Percentiles rank a stretch among this genome's conserved stretches.
Conservation (phyloP, 768 basidiomycete genomes). For the Lactifluus pinguis region DNA sequence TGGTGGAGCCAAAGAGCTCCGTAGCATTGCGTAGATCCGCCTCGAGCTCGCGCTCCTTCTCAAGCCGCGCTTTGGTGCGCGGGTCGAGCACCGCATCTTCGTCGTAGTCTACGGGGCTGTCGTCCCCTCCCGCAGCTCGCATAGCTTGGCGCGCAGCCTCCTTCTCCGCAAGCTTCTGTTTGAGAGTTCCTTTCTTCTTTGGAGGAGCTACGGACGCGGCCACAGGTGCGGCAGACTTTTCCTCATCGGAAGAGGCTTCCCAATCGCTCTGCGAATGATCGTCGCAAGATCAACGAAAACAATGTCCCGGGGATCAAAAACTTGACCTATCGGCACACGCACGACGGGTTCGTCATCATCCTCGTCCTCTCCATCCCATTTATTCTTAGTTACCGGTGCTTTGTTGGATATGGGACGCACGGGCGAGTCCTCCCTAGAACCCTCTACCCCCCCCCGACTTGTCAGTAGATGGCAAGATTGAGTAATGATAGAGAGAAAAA, state of each 20-base stretch:
- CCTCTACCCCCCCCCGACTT: slow-evolving; percentile 9
- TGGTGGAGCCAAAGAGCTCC: slow-evolving; percentile 66
- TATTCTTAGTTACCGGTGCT: slow-evolving; percentile 29
- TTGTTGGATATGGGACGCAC: slow-evolving; percentile 20
- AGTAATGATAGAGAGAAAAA: not conserved
- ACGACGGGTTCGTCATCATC: slow-evolving; percentile 75
- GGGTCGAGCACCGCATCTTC: slow-evolving; percentile 63
- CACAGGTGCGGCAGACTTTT: slow-evolving; percentile 35
- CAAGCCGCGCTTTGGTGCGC: slow-evolving; percentile 61
- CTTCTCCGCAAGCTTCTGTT: slow-evolving; percentile 88
- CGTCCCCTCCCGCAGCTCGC: slow-evolving; percentile 30
- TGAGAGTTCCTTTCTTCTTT: slow-evolving; percentile 89
- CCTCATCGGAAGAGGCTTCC: slow-evolving; percentile 80
- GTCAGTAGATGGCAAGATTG: not conserved
- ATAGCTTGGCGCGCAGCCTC: slow-evolving; percentile 61
- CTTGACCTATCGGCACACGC: slow-evolving; percentile 25
- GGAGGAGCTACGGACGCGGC: slow-evolving; percentile 51
- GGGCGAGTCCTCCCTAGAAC: slow-evolving; percentile 10
- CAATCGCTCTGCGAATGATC: slow-evolving; percentile 70
- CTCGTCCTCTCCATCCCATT: slow-evolving; percentile 91
- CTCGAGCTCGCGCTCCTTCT: slow-evolving; percentile 75
- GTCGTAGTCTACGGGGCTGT: slow-evolving; percentile 46
- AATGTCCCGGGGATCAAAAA: not conserved
- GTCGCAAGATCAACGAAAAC: slow-evolving; percentile 1
- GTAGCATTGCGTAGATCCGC: slow-evolving; percentile 82